Percentiles rank a stretch among this genome's conserved stretches.
Conservation (phyloP, 1,284 basidiomycete genomes). For the Boletellus deceptivus region DNA sequence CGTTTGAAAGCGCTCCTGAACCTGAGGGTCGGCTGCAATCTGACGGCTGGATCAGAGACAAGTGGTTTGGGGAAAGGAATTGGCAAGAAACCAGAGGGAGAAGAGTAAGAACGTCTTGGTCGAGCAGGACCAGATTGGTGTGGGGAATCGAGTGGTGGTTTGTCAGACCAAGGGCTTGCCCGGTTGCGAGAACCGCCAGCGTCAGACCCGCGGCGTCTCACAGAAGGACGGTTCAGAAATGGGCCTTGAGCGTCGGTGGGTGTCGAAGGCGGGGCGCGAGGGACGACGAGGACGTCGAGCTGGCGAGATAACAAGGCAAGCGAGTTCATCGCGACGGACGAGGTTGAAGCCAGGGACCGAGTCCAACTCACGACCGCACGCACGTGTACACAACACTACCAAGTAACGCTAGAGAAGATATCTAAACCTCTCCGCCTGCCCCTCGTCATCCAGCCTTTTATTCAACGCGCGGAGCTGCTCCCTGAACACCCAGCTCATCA, state of each 20-base stretch:
- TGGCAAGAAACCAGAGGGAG: conserved; percentile 35
- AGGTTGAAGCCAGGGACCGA: not conserved
- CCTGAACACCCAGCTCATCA: conserved; percentile 26
- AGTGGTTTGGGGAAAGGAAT: conserved; percentile 31
- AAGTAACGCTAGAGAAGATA: conserved; percentile 34
- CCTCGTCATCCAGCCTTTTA: conserved; percentile 11
- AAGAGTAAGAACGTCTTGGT: conserved; percentile 43
- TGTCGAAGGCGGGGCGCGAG: conserved; percentile 50
- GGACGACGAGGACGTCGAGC: conserved; percentile 58
- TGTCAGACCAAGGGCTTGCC: conserved; percentile 58
- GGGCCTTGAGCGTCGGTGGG: conserved; percentile 38
- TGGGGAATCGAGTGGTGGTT: conserved; percentile 42
- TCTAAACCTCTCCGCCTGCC: conserved; percentile 8
- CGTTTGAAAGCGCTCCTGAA: conserved; percentile 41
- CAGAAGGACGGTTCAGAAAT: conserved; percentile 9
- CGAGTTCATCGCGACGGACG: conserved; percentile 54
- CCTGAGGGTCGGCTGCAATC: conserved; percentile 27
- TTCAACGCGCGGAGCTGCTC: conserved; percentile 20
- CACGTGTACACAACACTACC: conserved; percentile 26
- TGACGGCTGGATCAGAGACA: conserved; percentile 26
- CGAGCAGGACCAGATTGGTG: conserved; percentile 27
- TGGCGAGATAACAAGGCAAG: conserved; percentile 67
- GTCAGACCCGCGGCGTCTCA: conserved; percentile 32
- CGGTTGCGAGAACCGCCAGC: conserved; percentile 41
- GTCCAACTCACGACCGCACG: not conserved